A percentile compares a stretch with the other conserved stretches of the same genome.
These are phyloP conservation scores for Ampelomyces quisqualis DNA, from an alignment of 2,329 filamentous ascomycete genomes.

Conservation along the genomic window DNA sequence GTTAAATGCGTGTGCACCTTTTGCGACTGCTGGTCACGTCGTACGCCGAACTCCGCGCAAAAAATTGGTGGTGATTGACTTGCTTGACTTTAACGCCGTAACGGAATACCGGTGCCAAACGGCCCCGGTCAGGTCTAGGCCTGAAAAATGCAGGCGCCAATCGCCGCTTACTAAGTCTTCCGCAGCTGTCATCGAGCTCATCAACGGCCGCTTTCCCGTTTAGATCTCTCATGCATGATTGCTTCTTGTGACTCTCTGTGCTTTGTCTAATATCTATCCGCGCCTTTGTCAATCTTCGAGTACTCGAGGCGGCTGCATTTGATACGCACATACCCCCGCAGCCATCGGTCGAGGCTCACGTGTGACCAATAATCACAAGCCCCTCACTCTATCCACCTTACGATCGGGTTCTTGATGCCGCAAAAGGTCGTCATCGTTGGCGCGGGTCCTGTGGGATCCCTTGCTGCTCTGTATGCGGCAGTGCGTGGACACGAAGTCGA, in stretches of 20 bases:
- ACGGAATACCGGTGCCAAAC: constrained; percentile 12
- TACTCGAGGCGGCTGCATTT: too few species aligned
- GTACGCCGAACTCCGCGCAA: constrained; percentile 22
- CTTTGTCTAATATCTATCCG: not conserved
- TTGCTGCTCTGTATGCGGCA: constrained; percentile 91
- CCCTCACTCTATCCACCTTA: not conserved
- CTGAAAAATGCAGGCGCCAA: constrained; percentile 9
- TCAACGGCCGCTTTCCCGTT: constrained; percentile 17
- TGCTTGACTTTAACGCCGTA: constrained; percentile 14
- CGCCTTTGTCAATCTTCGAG: too few species aligned
- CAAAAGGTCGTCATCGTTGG: constrained; percentile 83
- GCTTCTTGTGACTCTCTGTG: constrained; percentile 2
- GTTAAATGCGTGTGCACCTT: too few species aligned
- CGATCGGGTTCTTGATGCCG: constrained; percentile 19
- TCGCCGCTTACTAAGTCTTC: constrained; percentile 20
- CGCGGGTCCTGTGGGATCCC: constrained; percentile 86
- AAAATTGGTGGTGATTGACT: constrained; percentile 13
- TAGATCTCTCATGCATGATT: constrained; percentile 19
- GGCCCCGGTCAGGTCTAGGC: constrained; percentile 16
- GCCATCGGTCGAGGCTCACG: too few species aligned
- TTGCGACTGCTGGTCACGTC: not conserved
- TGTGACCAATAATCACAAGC: too few species aligned
- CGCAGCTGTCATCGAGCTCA: not conserved
- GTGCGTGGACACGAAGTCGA: constrained; percentile 85
- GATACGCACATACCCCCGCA: too few species aligned